Base-by-base conservation (phyloP, 148 eudicot genomes). In the Tetragonia tetragonoides region DNA sequence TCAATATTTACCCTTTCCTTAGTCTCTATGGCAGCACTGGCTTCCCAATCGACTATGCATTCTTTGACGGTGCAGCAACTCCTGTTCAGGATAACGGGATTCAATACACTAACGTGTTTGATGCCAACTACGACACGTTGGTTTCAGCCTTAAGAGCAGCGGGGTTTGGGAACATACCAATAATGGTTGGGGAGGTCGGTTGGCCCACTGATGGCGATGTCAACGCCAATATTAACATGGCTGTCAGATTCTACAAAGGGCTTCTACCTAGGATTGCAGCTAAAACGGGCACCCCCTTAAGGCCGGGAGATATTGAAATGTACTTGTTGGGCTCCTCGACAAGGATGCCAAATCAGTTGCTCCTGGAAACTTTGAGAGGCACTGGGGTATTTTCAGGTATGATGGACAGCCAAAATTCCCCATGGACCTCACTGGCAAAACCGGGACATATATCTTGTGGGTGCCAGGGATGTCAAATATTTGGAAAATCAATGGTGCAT, bases 191-290 rank as follows among this genome's bases (percentile, higher is more conserved):
- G 4, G 99, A 95, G 77, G 90, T 95, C 4, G 99, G 99, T 6
- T 95, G 99, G 99, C 99, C 99, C 1, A 95, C 99, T 3, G 86
- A 92, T 15, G 99, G 99, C 11, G 97, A 95, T 75, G 85, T 79
- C 44, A 85, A 91, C 20, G 99, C 91, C 4, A 95, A 89, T 47
- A 49, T 82, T 23, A 79, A 84, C 40, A 81, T 63, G 28, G 94
- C 99, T 16, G 14, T 78, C 12, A 87, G 93, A 70, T 95, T 95
- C 75, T 92, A 95, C 76, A 86, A 79, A 17, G 96, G 97, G 47
- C 90, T 95, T 34, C 73, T 92, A 14, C 88, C 94, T 6, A 85
- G 86, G 18, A 88, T 95, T 20, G 91, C 87, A 5, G 75, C 81
- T 6, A 90, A 89, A 28, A 88, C 68, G 34, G 98, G 97, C 24